Conservation (phyloP, 108 stramenopile species). For the Epipyxis sp. region DNA sequence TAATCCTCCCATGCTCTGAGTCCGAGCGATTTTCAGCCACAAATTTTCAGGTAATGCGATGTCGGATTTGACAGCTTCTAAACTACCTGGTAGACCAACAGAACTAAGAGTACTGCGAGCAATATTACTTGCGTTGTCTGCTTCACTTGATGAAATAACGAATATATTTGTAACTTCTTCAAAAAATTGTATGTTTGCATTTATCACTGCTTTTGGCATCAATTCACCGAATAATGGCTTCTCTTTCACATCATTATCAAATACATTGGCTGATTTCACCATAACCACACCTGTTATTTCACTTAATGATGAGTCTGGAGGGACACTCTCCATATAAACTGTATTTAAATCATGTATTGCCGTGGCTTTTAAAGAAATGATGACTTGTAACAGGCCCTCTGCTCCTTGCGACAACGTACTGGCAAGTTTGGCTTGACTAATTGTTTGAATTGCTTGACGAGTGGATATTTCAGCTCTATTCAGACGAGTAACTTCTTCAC, state of each 20-base stretch:
- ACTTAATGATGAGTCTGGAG: not conserved
- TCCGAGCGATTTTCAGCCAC: not conserved
- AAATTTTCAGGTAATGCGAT: conserved; percentile 9
- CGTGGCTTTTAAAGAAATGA: not conserved
- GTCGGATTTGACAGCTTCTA: conserved; percentile 14
- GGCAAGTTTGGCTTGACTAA: not conserved
- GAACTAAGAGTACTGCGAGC: not conserved
- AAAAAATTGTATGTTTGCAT: not conserved
- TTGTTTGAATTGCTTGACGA: conserved; percentile 5
- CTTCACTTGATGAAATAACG: not conserved
- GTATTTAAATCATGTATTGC: conserved; percentile 13
- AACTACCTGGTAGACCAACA: conserved; percentile 17
- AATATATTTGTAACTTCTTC: not conserved
- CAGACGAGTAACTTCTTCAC: not conserved
- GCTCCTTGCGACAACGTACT: not conserved
- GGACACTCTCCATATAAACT: conserved; percentile 23
- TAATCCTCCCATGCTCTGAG: conserved; percentile 22
- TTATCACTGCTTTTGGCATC: not conserved
- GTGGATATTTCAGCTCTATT: not conserved
- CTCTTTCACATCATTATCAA: too few relatives aligned
- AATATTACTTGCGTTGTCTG: conserved; percentile 20
- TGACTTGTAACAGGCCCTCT: not conserved
- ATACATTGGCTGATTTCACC: conserved; percentile 10
- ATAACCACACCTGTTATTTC: conserved; percentile 1
- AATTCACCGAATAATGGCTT: not conserved